These are phyloP conservation scores for Fusarium sp. DNA, from an alignment of 2,329 filamentous ascomycete species.

Conservation along the genomic window DNA sequence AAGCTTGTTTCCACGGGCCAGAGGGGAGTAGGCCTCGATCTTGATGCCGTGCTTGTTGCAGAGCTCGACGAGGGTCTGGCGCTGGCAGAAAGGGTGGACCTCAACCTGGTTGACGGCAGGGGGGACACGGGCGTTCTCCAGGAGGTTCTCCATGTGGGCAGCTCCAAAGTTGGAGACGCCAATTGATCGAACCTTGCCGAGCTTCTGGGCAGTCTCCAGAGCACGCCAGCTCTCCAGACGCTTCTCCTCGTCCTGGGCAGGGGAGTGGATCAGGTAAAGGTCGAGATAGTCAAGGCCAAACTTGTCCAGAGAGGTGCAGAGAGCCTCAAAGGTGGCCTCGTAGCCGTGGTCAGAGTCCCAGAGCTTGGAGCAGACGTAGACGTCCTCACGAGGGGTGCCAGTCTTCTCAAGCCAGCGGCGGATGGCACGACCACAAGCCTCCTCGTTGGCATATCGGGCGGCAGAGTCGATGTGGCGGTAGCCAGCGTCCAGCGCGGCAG, in stretches of 20 bases:
- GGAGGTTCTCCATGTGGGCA: slow-evolving; percentile 63
- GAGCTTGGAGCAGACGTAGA: slow-evolving; percentile 74
- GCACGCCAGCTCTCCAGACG: slow-evolving; percentile 80
- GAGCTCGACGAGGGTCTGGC: slow-evolving; percentile 66
- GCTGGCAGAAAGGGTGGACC: slow-evolving; percentile 79
- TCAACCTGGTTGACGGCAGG: slow-evolving; percentile 85
- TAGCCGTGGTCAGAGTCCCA: slow-evolving; percentile 66
- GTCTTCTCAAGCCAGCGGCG: slow-evolving; percentile 73
- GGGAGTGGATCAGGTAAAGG: slow-evolving; percentile 73
- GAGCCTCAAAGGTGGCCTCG: slow-evolving; percentile 64
- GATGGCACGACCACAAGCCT: slow-evolving; percentile 77
- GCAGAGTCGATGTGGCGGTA: slow-evolving; percentile 67
- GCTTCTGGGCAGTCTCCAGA: slow-evolving; percentile 71
- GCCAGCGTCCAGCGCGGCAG: slow-evolving; percentile 67
- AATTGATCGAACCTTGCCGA: slow-evolving; percentile 74
- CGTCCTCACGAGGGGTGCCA: slow-evolving; percentile 71
- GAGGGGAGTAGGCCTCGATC: slow-evolving; percentile 63
- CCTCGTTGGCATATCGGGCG: slow-evolving; percentile 71
- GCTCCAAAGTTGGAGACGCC: slow-evolving; percentile 85
- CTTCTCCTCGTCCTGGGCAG: slow-evolving; percentile 74
- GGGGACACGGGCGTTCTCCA: slow-evolving; percentile 65
- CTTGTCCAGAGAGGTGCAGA: slow-evolving; percentile 73
- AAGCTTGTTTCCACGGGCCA: slow-evolving; percentile 54
- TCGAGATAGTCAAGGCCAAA: slow-evolving; percentile 78
- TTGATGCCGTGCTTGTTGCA: slow-evolving; percentile 67